Base-by-base conservation (phyloP, 2,329 filamentous ascomycete species). In the Aspergillus awamori region DNA sequence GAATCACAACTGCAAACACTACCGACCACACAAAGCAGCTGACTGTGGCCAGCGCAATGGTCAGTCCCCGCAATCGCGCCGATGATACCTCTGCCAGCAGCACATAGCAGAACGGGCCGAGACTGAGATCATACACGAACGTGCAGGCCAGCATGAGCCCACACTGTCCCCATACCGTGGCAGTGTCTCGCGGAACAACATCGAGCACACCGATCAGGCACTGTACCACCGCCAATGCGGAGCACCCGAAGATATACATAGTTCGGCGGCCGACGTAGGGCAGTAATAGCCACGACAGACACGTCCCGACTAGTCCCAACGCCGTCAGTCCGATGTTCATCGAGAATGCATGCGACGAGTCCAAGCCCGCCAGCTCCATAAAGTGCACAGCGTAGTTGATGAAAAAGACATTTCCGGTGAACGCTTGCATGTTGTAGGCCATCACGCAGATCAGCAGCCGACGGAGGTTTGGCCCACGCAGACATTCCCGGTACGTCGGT, bases 101-200 rank as follows among this genome's bases (percentile, higher is more conserved):
- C 1, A 79, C 78, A 69, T 83, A 86, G n/a, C 80, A 83, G 13
- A 85, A 77, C 0, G 83, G 83, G 0, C 83, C 84, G 7, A 85
- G 79, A 5, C 81, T 81, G 59, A 81, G 77, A 70, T 82, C 81
- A 68, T 85, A 86, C 3, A 82, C 76, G 51, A 86, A 82, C 2
- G 62, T 71, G 59, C 69, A 75, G 2, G 64, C 60, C 1, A 75
- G 51, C 60, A 74, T 70, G 2, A 82, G 65, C 2, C 71, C 72
- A 3, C 75, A 77, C 63, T 82, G 78, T 0, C 76, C 77, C 76
- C 79, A 82, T 1, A 69, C 67, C 0, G 70, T 69, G 17, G 52
- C 61, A 0, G 59, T 53, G 38, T 76, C 69, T 1, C 68, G 67
- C 2, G 77, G 76, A 2, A 78, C 67, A 20, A 75, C 72, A 51